Base-by-base conservation (phyloP, 2,329 filamentous ascomycete genomes). In the Fusarium cyanostomum region DNA sequence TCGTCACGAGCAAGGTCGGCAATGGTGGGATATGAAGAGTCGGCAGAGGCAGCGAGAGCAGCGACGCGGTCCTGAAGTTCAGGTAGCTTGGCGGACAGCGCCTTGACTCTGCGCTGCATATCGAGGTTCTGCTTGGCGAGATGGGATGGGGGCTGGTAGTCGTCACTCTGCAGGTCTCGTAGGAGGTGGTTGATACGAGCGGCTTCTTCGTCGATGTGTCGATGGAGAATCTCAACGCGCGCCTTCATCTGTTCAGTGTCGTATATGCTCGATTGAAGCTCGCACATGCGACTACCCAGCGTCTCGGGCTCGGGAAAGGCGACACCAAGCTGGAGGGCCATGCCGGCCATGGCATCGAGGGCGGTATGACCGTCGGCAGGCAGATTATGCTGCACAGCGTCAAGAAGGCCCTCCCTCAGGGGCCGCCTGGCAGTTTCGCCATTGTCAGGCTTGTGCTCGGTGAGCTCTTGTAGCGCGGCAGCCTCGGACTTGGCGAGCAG, bases 41-140 rank as follows among this genome's bases (percentile, higher is more conserved):
- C 52, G 12, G 75, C 64, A 6, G 72, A 69, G 21, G 72, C 67
- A 46, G 75, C 73, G 4, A 83, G 70, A 3, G 80, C 73, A 55
- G 79, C 72, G 64, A 86, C 77, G 37, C 82, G 82, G 52, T 88
- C 84, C 43, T 80, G 70, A 27, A 75, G 67, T 70, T 95, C 92
- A 13, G 86, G 85, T 2, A 94, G 79, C 67, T 89, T 89, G 3
- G 86, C 78, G 12, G 82, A 78, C 33, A 92, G 79, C n/a, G 85
- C 77, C 72, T 92, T 92, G 44, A 89, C 85, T 53, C 83, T 87
- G 52, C 91, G 87, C 64, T 89, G 87, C 76, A 90, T 86, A 46
- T 95, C 89, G 5, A 89, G 81, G n/a, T 92, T 94, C 64, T 89
- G 84, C 64, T 87, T 86, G 10, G 86, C 84, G 4, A 94, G 78